Base-by-base conservation (phyloP, 345 rosid genomes). In the Orychophragmus violaceus region DNA sequence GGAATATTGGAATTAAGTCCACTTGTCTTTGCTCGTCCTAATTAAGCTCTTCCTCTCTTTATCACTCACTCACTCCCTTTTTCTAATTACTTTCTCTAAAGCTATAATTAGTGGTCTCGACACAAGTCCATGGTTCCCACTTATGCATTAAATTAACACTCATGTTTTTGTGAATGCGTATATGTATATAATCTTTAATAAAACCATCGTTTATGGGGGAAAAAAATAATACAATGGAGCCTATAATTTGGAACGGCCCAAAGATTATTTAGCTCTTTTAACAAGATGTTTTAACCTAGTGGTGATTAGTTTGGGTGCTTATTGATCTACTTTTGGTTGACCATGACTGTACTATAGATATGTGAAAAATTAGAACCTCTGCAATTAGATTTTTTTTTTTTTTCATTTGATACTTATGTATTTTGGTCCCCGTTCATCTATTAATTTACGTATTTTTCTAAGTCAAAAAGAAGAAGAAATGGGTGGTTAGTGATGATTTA, bases 101-200 rank as follows among this genome's bases (percentile, higher is more conserved):
- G 85, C 41, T 63, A 76, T 76, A 57, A 66, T 75, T 62, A 57
- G 80, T 71, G 74, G 70, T 49, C 42, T 59, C 59, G 59, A 69
- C 52, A 50, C 37, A 69, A 59, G 42, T 69, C 51, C 29, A 27
- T 59, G 59, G 66, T 59, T 69, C 73, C 73, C 73, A 69, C 42
- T 69, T 69, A 18, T 36, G 41, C 23, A 59, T 48, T 59, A 35
- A 5, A 49, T 22, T 69, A 59, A 28, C 41, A 12, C 10, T 22
- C 9, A 37, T 36, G 66, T 59, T 49, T n/a, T 36, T 59, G 30
- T 36, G 3, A 59, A 68, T 56, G 56, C 63, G 55, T 52, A 36
- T 51, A 16, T 51, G 12, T 36, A 21, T 10, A 11, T 6, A 18
- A 30, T 18, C 8, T 29, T 9, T 12, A 12, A 13, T 23, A 51